Conservation (phyloP, 2,329 filamentous ascomycete species). For the Aspergillus sp. region DNA sequence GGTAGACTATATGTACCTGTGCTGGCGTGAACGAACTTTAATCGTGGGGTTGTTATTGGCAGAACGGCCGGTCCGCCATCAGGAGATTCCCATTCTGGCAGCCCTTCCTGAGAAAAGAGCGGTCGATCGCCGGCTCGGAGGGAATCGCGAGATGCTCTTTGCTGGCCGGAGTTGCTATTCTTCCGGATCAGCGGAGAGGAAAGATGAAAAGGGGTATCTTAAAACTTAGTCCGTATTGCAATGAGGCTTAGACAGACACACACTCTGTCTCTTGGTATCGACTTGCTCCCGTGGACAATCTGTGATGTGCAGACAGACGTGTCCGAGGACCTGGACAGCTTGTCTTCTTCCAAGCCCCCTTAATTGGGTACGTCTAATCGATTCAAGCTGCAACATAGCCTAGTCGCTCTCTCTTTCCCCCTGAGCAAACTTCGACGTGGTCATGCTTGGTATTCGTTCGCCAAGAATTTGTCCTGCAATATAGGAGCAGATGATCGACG, state of each 20-base stretch:
- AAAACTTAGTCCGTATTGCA: neutral
- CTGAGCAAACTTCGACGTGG: slow-evolving; percentile 2
- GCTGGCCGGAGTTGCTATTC: neutral
- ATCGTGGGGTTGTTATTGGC: neutral
- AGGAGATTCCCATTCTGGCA: neutral
- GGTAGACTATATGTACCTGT: slow-evolving; percentile 1
- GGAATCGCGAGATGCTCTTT: neutral
- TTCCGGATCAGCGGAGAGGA: neutral
- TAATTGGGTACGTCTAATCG: neutral
- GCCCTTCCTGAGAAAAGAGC: neutral
- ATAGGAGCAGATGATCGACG: slow-evolving; percentile 23
- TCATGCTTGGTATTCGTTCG: slow-evolving; percentile 10
- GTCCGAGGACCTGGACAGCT: neutral
- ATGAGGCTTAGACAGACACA: neutral
- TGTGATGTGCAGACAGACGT: neutral
- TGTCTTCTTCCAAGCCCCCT: neutral
- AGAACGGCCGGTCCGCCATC: neutral
- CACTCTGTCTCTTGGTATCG: neutral
- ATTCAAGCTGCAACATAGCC: neutral
- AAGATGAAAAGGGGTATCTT: neutral
- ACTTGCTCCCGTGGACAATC: neutral
- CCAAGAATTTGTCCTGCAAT: slow-evolving; percentile 19
- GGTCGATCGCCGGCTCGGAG: slow-evolving; percentile 3
- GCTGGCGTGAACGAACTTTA: slow-evolving; percentile 6
- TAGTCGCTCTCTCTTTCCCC: neutral